Base-by-base conservation (phyloP, 306 rosid genomes). In the Casuarina equisetifolia region DNA sequence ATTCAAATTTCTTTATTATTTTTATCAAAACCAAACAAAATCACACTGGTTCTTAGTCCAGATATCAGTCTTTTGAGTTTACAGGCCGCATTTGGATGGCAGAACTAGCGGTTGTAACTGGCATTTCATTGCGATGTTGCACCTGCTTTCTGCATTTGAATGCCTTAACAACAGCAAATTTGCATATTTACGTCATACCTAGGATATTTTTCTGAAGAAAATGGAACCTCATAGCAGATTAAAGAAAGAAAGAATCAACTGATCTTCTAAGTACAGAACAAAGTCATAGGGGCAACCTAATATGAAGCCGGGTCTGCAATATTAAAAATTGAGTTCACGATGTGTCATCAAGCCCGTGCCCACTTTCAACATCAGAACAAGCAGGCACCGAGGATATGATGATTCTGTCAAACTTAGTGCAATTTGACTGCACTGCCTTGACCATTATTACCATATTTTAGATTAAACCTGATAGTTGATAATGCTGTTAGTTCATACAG, bases 371-470 rank as follows among this genome's bases (percentile, higher is more conserved):
- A 42, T 7, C 3, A 35, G 49, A 66, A 66, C 49, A 66, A 16
- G 70, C 16, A 20, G 40, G 71, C 35, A 40, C 3, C 20, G 49
- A 42, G 50, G 11, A 10, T 66, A 40, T 42, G 42, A 42, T 19
- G 20, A 66, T 66, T 66, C 50, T 66, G 25, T 66, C 71, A 66
- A 66, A 66, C 69, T 11, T 62, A 36, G 42, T 35, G 44, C 42
- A 62, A 62, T 62, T 62, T 62, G 69, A 62, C 36, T 62, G 4
- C 4, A 9, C 20, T 16, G 20, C 25, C 59, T 54, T 54, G 8
- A 54, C 2, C 19, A 16, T 17, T 57, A 58, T n/a, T n/a, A 20
- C 64, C 64, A 25, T 39, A 58, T 58, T 62, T 62, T 62, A 62
- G 69, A 12, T 32, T 11, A 11, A 36, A 61, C 43, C 68, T 35